A percentile compares a stretch with the other conserved stretches of the same genome.
phyloP scores from a whole-genome alignment of 805 yeast genomes.

The Blastobotrys peoriensis region DNA sequence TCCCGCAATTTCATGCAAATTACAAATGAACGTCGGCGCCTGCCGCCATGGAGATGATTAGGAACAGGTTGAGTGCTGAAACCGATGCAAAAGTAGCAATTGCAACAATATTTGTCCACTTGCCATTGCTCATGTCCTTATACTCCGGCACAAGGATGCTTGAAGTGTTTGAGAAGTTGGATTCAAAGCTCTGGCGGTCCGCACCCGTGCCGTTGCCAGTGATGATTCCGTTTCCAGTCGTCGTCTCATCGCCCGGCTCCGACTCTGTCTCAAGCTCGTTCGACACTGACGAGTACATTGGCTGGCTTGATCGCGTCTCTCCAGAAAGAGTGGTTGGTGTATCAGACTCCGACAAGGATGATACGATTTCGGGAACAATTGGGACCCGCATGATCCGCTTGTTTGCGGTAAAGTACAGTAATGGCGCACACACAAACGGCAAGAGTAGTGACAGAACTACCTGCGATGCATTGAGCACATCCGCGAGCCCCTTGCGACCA shows the following conservation, averaged over 20 bases:
- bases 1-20: too few species aligned
- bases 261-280: too few species aligned
- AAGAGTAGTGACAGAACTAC: constrained; percentile 74
- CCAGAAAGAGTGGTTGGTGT: background rate
- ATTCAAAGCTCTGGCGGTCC: background rate
- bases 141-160: constrained; percentile 22
- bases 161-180: background rate
- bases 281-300: too few species aligned
- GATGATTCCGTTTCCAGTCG: background rate
- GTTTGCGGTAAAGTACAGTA: constrained; percentile 72
- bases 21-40: constrained; percentile 50
- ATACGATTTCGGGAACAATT: background rate
- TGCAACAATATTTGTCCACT: constrained; percentile 47
- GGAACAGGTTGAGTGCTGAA: constrained; percentile 63
- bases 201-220: background rate
- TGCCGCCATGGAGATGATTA: constrained; percentile 45
- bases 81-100: constrained; percentile 64
- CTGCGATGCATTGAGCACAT: constrained; percentile 72
- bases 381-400: constrained; percentile 54
- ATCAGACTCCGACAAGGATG: background rate
- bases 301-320: background rate
- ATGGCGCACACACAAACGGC: constrained; percentile 85
- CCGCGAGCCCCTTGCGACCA: constrained; percentile 74
- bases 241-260: too few species aligned
- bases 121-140: constrained; percentile 69